These are phyloP conservation scores for Niveomyces coronatus DNA, from an alignment of 2,329 filamentous ascomycete genomes.

Conservation along the genomic window DNA sequence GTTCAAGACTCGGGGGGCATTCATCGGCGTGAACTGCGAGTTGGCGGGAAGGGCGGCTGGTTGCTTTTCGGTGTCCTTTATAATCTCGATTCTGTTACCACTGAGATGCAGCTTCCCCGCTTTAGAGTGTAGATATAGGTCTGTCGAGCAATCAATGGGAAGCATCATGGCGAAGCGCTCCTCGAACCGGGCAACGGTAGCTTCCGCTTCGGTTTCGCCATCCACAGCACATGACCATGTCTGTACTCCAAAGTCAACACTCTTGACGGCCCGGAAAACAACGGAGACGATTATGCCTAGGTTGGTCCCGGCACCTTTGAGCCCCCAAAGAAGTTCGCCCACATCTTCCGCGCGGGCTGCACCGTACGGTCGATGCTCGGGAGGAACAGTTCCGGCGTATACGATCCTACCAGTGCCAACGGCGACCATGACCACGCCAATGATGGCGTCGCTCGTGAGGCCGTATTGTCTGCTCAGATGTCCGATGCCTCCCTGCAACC, in stretches of 20 bases:
- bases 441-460: slow-evolving; percentile 47
- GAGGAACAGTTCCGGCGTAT: slow-evolving; percentile 36
- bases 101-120: slow-evolving; percentile 36
- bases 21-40: slow-evolving; percentile 14
- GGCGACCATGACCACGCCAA: slow-evolving; percentile 50
- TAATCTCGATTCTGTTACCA: slow-evolving; percentile 38
- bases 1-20: slow-evolving; percentile 27
- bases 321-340: slow-evolving; percentile 42
- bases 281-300: slow-evolving; percentile 47
- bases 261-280: no score
- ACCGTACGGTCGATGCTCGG: slow-evolving; percentile 27
- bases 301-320: slow-evolving; percentile 49
- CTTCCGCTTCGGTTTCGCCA: no score
- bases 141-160: slow-evolving; percentile 34
- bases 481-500: slow-evolving; percentile 56
- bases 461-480: slow-evolving; percentile 44
- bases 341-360: slow-evolving; percentile 35
- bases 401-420: slow-evolving; percentile 35
- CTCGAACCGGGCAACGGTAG: no score
- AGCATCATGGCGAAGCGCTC: slow-evolving; percentile 28
- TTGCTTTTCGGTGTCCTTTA: slow-evolving; percentile 20
- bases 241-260: no score
- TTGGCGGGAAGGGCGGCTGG: slow-evolving; percentile 23
- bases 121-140: slow-evolving; percentile 47
- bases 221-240: no score